Evolutionary conservation across 108 stramenopile genomes (phyloP), one percentile per base, ranked within the genome.

Genomic region (Cylindrotheca closterium): DNA sequence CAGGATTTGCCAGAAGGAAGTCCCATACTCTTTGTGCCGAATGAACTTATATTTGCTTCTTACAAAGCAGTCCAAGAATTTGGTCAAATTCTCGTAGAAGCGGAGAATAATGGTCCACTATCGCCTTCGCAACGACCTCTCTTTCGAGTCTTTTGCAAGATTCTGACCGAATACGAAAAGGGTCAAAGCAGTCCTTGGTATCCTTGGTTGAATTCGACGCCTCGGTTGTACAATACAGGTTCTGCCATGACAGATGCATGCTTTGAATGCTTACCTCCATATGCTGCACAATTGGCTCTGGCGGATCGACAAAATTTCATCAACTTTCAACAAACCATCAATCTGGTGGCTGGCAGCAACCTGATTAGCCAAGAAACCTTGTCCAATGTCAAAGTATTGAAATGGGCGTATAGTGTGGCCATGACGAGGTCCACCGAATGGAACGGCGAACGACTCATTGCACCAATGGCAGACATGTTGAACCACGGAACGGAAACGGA

Each of bases 341-440:
- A 50, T 26, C 25, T 0, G 21, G 50, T 30, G 18, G 30, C 51
- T 7, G n/a, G n/a, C n/a, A n/a, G n/a, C n/a, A n/a, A n/a, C n/a
- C n/a, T n/a, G n/a, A 24, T 64, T 33, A 64, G 18, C 5, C n/a
- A 5, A 24, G 63, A 64, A 26, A 64, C 51, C 5, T 29, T 32
- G 1, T 30, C 63, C 1, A 53, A 64, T 30, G 33, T 24, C 0
- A 34, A 64, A 15, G 7, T 42, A 15, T 42, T 42, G 37, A 86
- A 86, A 55, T 86, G 85, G 85, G 81, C 79, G 3, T 86, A 73
- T 59, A 79, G 79, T 48, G 82, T 83, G 19, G 85, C 77, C 1
- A 30, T 75, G 5, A 86, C 85, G 19, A 68, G 85, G 23, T 81
- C 68, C 10, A 54, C 60, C 10, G 75, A 71, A 21, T 58, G 55